A percentile compares a stretch with the other conserved stretches of the same genome.
Conservation (phyloP, 2,329 filamentous ascomycete species). For the Hymenoscyphus occultus region DNA sequence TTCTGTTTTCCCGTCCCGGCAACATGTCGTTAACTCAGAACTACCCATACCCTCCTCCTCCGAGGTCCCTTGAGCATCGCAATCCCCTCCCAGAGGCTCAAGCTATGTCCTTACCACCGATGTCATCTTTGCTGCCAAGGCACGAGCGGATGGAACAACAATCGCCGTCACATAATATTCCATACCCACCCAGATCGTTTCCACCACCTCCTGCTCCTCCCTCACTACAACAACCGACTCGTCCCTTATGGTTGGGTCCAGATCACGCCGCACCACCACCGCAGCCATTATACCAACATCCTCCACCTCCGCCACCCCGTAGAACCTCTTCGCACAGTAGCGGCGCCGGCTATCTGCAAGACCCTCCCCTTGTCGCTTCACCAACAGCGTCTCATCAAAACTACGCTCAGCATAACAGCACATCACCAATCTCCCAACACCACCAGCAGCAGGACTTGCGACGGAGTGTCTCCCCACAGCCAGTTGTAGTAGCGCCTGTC, state of each 20-base stretch:
- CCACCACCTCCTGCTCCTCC: constrained; percentile 10
- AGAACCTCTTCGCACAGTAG: constrained; percentile 12
- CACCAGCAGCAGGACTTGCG: constrained; percentile 25
- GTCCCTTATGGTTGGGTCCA: constrained; percentile 17
- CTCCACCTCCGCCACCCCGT: constrained; percentile 15
- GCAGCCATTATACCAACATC: constrained; percentile 9
- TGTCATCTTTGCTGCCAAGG: constrained; percentile 26
- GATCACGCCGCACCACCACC: constrained; percentile 19
- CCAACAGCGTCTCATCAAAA: neutral
- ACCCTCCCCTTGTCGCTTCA: constrained; percentile 13
- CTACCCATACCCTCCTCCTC: constrained; percentile 8
- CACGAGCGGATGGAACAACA: constrained; percentile 16
- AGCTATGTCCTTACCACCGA: constrained; percentile 22
- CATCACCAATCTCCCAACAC: constrained; percentile 14
- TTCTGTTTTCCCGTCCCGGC: neutral
- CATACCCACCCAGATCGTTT: constrained; percentile 17
- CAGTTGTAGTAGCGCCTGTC: constrained; percentile 9
- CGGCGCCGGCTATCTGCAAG: constrained; percentile 11
- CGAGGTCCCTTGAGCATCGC: neutral
- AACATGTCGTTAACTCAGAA: constrained; percentile 10
- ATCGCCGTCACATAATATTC: constrained; percentile 5
- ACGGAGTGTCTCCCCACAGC: constrained; percentile 21
- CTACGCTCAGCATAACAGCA: constrained; percentile 6
- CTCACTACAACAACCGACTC: constrained; percentile 15
- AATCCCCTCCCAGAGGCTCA: constrained; percentile 9